Conservation (phyloP, 2,329 filamentous ascomycete genomes). For the Fusarium humuli region DNA sequence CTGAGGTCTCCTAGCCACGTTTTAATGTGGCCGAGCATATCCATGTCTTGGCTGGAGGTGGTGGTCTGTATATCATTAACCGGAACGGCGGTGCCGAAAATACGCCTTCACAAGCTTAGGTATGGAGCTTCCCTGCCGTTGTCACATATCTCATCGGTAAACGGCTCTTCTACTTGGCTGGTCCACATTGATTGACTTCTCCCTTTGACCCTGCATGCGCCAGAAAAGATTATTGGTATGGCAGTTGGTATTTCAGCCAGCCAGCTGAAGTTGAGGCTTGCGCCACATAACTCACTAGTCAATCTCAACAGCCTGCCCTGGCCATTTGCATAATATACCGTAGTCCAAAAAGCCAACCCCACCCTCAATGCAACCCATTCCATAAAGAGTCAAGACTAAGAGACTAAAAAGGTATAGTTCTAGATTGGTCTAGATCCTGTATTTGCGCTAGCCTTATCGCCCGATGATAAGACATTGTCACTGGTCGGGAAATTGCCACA, state of each 20-base stretch:
- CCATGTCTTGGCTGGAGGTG: too few relatives aligned
- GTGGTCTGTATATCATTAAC: not conserved
- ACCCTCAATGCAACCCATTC: not conserved
- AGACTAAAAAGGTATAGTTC: too few relatives aligned
- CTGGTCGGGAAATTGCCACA: too few relatives aligned
- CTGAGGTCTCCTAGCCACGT: too few relatives aligned
- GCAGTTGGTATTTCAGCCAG: conserved; percentile 7
- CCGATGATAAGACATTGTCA: too few relatives aligned
- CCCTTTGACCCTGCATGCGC: not conserved
- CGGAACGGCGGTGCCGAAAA: not conserved
- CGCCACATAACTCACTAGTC: not conserved
- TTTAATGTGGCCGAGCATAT: too few relatives aligned
- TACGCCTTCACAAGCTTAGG: not conserved
- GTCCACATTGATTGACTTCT: too few relatives aligned
- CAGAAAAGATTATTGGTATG: not conserved
- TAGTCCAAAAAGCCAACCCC: not conserved
- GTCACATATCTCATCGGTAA: not conserved
- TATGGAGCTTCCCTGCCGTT: not conserved
- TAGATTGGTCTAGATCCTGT: not conserved
- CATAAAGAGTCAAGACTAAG: rapidly evolving
- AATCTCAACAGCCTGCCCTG: not conserved
- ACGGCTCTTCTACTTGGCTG: too few relatives aligned
- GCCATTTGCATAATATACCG: not conserved
- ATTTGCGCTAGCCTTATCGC: not conserved
- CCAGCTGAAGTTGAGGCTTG: not conserved